Conservation (phyloP, 192 early-diverging fungal species). For the Coemansia sp. region DNA sequence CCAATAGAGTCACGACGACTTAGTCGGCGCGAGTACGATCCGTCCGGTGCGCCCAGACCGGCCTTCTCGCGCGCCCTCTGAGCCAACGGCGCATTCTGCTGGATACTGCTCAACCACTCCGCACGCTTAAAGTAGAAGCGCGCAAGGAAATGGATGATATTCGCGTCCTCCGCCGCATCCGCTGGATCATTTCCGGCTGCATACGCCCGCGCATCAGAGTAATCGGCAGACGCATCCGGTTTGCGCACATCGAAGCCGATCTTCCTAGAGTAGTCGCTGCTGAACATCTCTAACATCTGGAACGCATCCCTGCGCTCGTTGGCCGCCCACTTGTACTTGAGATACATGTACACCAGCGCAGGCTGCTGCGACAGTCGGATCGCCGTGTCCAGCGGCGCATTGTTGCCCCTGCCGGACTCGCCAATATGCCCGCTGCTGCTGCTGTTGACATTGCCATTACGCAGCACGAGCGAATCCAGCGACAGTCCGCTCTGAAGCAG, state of each 20-base stretch:
- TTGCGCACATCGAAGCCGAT: conserved; percentile 42
- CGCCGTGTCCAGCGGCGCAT: conserved; percentile 20
- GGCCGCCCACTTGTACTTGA: conserved; percentile 66
- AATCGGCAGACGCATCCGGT: conserved; percentile 30
- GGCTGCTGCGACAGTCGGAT: conserved; percentile 45
- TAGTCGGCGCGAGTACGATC: conserved; percentile 4
- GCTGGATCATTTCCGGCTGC: not conserved
- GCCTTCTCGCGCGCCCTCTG: conserved; percentile 33
- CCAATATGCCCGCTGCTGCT: not conserved
- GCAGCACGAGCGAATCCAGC: not conserved
- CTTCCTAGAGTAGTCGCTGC: conserved; percentile 58
- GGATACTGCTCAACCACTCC: conserved; percentile 79
- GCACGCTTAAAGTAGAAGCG: conserved; percentile 92
- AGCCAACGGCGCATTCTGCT: conserved; percentile 23
- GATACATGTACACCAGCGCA: conserved; percentile 76
- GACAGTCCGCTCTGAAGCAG: not conserved
- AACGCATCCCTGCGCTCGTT: conserved; percentile 59
- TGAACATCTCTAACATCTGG: conserved; percentile 76
- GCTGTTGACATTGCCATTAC: not conserved
- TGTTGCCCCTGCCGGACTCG: conserved; percentile 1
- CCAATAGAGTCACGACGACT: conserved; percentile 18
- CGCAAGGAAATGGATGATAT: conserved; percentile 58
- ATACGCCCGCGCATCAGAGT: conserved; percentile 21
- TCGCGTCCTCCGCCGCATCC: conserved; percentile 14
- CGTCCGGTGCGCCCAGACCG: conserved; percentile 2